A percentile compares a stretch with the other conserved stretches of the same genome.
phyloP scores from a whole-genome alignment of 78 protist species.

The Goniomonas avonlea region DNA sequence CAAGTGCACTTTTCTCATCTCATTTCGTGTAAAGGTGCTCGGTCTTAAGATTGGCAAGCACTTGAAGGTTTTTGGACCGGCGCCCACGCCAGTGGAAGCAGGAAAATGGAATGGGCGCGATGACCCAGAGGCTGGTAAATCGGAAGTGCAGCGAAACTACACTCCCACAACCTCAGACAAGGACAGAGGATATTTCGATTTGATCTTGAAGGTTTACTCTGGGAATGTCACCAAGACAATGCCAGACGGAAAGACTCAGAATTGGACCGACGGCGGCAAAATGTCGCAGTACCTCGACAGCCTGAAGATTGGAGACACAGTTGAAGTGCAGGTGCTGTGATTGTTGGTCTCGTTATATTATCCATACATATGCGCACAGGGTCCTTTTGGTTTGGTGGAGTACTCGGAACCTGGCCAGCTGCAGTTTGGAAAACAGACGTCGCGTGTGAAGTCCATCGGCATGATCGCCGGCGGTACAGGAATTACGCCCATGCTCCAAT shows the following conservation, averaged over 20 bases:
- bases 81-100: no score
- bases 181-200: constrained; percentile 62
- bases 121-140: no score
- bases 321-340: neutral
- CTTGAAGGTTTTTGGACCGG: no score
- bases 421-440: neutral
- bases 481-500: constrained; percentile 76
- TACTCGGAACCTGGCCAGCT: constrained; percentile 23
- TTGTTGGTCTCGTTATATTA: neutral
- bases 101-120: no score
- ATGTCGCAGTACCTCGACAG: constrained; percentile 2
- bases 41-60: no score
- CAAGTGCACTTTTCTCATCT: no score
- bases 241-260: constrained; percentile 23
- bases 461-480: constrained; percentile 78
- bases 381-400: constrained; percentile 32
- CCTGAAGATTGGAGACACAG: constrained; percentile 10
- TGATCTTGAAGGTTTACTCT: constrained; percentile 28
- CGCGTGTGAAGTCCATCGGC: constrained; percentile 40
- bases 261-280: constrained; percentile 4
- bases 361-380: neutral
- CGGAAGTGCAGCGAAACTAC: constrained; percentile 71
- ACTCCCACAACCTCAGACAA: constrained; percentile 58
- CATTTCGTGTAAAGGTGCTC: no score
- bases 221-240: constrained; percentile 10